Evolutionary conservation across 129 eudicot species (phyloP), one percentile per base, ranked within the genome.

Genomic region (Logfia minima): DNA sequence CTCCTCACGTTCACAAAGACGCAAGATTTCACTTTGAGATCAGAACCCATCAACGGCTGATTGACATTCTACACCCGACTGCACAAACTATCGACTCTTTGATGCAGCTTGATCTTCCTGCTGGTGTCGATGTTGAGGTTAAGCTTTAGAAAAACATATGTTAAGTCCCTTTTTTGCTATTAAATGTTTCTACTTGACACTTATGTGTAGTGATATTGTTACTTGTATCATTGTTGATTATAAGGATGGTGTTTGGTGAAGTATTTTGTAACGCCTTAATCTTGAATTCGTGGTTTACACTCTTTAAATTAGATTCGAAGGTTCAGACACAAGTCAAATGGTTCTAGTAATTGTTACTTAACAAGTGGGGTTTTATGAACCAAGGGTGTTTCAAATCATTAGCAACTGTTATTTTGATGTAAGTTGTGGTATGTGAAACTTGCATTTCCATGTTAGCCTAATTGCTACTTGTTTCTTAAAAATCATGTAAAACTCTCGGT

Each of bases 1-100:
- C 98, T 35, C 99, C 99, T n/a, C 99, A 89, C 28, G 99, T 95
- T 10, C 88, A 95, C 84, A 95, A 95, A 77, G 99, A 91, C 58
- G 97, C 96, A 32, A 84, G 99, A 79, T 89, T 91, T 83, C 97
- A 94, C 61, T 94, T 91, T 45, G 99, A 94, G 87, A 95, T 95
- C 78, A 74, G 99, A 83, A 95, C 99, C 55, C 99, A 91, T 81
- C 92, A 88, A 63, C 86, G 99, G 51, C 88, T 95, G 31, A 91
- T 95, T 51, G 97, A 95, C 81, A 95, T 95, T 71, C 85, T 89
- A 66, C 83, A 89, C 82, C 97, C 97, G 6, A 95, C 99, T 80
- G 99, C 97, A 43, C 89, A 95, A 80, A 91, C 97, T 13, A 89
- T 91, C 3, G 97, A 95, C 74, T 83, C 96, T 1, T 77, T 95